phyloP scores from a whole-genome alignment of 768 basidiomycete genomes.

The Mycena belliarum region DNA sequence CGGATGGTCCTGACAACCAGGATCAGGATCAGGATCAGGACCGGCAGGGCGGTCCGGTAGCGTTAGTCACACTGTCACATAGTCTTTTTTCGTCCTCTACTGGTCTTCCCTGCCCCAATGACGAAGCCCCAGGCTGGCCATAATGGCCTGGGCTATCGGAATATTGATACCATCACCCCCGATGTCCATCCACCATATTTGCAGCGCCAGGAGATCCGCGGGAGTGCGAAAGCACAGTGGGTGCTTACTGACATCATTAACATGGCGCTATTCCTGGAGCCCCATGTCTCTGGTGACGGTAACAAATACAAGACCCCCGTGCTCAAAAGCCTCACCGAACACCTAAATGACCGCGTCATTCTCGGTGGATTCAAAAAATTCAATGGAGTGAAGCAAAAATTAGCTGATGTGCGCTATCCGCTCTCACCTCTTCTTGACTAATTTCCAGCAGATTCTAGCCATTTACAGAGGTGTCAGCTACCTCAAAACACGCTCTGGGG shows the following conservation, averaged over 20 bases:
- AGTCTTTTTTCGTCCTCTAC: neutral
- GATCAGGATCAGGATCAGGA: too few species aligned
- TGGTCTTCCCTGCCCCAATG: neutral
- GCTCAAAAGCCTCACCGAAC: neutral
- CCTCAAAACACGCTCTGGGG: slow-evolving; percentile 4
- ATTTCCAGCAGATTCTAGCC: neutral
- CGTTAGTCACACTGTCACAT: slow-evolving; percentile 4
- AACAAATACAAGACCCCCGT: neutral
- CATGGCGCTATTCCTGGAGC: neutral
- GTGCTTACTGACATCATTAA: neutral
- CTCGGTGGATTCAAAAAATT: neutral
- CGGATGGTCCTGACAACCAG: too few species aligned
- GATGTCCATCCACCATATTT: neutral
- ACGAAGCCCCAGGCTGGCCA: neutral
- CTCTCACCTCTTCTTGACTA: neutral
- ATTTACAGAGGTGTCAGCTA: slow-evolving; percentile 7
- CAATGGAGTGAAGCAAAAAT: neutral
- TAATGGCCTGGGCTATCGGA: neutral
- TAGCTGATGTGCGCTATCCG: neutral
- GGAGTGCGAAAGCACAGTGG: neutral
- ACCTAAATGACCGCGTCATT: neutral
- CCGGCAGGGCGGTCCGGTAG: too few species aligned
- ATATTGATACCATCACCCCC: neutral
- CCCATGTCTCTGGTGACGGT: neutral
- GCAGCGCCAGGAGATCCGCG: neutral